Conservation (phyloP, 2,329 filamentous ascomycete species). For the Aotearoamyces nothofagi region DNA sequence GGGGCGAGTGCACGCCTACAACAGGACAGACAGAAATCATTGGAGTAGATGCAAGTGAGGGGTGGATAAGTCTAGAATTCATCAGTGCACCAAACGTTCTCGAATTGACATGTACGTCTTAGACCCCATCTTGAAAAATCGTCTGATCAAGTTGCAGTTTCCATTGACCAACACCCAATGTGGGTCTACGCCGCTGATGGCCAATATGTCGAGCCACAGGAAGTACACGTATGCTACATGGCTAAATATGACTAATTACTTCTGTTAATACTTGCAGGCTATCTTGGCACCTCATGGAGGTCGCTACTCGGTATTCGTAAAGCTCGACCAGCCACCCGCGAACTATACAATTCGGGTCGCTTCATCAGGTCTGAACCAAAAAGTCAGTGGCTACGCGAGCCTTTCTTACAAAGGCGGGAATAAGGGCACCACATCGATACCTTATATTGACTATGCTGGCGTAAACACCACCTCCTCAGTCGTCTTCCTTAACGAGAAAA, state of each 20-base stretch:
- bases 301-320: constrained; percentile 25
- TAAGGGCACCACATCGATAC: constrained; percentile 2
- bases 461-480: constrained; percentile 18
- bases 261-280: constrained; percentile 12
- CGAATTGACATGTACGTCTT: constrained; percentile 8
- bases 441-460: constrained; percentile 15
- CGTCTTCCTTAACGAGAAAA: constrained; percentile 6
- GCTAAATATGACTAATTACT: too few relatives aligned
- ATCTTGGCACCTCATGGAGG: constrained; percentile 18
- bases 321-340: constrained; percentile 21
- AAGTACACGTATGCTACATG: constrained; percentile 21
- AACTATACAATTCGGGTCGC: constrained; percentile 23
- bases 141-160: constrained; percentile 14
- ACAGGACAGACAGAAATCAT: constrained; percentile 16
- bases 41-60: constrained; percentile 17
- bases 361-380: constrained; percentile 9
- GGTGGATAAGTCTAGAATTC: constrained; percentile 23
- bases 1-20: constrained; percentile 12
- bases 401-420: constrained; percentile 6
- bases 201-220: constrained; percentile 23
- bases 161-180: constrained; percentile 27
- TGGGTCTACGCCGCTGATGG: constrained; percentile 28
- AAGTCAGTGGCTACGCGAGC: constrained; percentile 7
- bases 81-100: constrained; percentile 20
- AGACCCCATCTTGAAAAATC: constrained; percentile 6